These are phyloP conservation scores for Coemansia sp. DNA, from an alignment of 192 early-diverging fungal species.

Conservation along the genomic window DNA sequence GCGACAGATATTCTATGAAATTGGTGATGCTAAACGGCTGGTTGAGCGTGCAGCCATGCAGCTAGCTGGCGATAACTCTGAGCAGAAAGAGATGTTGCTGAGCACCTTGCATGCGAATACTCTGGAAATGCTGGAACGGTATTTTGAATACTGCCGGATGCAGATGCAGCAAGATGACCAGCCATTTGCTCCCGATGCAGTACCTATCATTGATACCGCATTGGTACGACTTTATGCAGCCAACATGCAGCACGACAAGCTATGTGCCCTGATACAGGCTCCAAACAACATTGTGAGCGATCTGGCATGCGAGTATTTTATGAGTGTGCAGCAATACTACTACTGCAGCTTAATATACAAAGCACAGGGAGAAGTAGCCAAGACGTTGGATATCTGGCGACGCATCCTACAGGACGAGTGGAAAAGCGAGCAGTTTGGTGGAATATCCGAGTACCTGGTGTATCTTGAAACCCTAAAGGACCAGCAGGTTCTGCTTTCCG, in stretches of 20 bases:
- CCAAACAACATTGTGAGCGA: conserved; percentile 19
- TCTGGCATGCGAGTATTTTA: conserved; percentile 23
- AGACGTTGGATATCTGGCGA: conserved; percentile 38
- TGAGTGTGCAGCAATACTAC: conserved; percentile 26
- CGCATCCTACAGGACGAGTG: conserved; percentile 21
- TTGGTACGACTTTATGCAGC: conserved; percentile 37
- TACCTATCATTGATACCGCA: conserved; percentile 38
- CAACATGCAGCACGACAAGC: conserved; percentile 15
- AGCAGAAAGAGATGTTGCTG: conserved; percentile 8
- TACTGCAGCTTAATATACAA: conserved; percentile 35
- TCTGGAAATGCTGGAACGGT: conserved; percentile 40
- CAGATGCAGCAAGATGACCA: conserved; percentile 9
- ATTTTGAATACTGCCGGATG: conserved; percentile 22
- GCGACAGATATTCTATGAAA: conserved; percentile 23
- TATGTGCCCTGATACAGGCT: conserved; percentile 12
- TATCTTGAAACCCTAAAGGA: conserved; percentile 10
- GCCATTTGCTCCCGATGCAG: conserved; percentile 25
- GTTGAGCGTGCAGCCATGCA: conserved; percentile 10
- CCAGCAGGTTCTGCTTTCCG: conserved; percentile 9
- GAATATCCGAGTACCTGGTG: conserved; percentile 36
- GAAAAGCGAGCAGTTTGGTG: conserved; percentile 28
- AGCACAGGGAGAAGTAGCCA: conserved; percentile 17
- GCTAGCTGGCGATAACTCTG: conserved; percentile 16
- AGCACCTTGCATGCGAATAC: conserved; percentile 20
- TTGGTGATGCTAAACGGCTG: conserved; percentile 18